These are phyloP conservation scores for Striga asiatica DNA, from an alignment of 257 asterid genomes.

Conservation along the genomic window DNA sequence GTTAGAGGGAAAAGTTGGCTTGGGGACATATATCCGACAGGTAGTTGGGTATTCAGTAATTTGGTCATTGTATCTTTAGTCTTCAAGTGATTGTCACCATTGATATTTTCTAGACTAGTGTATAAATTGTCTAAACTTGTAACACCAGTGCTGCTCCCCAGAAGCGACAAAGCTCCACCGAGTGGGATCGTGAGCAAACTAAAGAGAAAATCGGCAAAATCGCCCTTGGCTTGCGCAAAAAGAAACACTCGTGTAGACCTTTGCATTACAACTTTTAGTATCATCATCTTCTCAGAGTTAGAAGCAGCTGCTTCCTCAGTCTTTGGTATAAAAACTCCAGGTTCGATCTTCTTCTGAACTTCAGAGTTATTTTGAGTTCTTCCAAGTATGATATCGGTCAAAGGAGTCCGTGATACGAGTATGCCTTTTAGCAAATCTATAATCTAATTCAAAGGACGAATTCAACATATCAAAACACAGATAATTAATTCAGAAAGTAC, in stretches of 20 bases:
- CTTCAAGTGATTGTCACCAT: neutral
- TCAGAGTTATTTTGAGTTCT: neutral
- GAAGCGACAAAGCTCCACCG: neutral
- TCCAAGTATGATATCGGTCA: neutral
- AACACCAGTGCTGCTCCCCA: neutral
- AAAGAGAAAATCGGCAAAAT: neutral
- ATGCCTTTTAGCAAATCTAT: slow-evolving; percentile 3
- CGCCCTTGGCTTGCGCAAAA: neutral
- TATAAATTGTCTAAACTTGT: slow-evolving; percentile 8
- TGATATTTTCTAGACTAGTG: neutral
- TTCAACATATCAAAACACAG: neutral
- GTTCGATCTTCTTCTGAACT: neutral
- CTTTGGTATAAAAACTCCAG: too few relatives aligned
- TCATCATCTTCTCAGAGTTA: neutral
- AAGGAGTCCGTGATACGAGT: neutral
- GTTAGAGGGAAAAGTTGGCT: neutral
- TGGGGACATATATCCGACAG: neutral
- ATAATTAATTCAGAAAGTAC: neutral
- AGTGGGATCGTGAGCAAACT: neutral
- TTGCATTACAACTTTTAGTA: neutral
- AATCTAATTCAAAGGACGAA: neutral
- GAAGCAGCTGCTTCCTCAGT: neutral
- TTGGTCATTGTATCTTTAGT: neutral
- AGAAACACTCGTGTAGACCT: neutral
- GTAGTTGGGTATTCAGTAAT: neutral